Conservation (phyloP, 768 basidiomycete genomes). For the Coprinopsis marcescibilis region DNA sequence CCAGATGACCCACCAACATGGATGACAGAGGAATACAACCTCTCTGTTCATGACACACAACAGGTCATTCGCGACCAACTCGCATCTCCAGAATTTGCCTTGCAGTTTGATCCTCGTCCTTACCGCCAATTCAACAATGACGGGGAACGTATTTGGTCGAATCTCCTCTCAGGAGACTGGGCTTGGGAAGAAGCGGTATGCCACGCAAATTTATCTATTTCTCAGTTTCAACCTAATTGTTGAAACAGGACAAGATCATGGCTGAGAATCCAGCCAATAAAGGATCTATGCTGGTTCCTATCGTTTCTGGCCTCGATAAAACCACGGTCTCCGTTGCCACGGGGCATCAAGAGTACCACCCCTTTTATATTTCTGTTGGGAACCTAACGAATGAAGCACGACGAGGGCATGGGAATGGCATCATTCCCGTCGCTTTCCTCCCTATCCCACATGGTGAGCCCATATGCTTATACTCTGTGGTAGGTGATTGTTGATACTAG, state of each 20-base stretch:
- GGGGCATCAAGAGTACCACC: slow-evolving; percentile 31
- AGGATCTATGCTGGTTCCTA: slow-evolving; percentile 25
- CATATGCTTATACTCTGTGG: too few relatives aligned
- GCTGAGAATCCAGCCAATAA: slow-evolving; percentile 16
- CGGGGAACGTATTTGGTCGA: slow-evolving; percentile 19
- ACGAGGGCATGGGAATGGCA: slow-evolving; percentile 24
- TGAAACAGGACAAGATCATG: slow-evolving; percentile 20
- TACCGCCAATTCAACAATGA: slow-evolving; percentile 19
- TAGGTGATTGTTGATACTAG: too few relatives aligned
- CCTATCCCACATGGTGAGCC: too few relatives aligned
- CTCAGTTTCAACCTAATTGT: background rate
- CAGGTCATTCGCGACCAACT: too few relatives aligned
- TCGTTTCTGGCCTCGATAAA: slow-evolving; percentile 34
- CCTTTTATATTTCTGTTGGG: slow-evolving; percentile 28
- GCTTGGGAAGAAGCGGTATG: slow-evolving; percentile 35
- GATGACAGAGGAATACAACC: too few relatives aligned
- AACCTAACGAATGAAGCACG: slow-evolving; percentile 26
- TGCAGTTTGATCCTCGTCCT: slow-evolving; percentile 32
- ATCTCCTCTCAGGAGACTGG: slow-evolving; percentile 38
- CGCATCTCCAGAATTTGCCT: slow-evolving; percentile 17
- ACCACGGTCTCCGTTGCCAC: slow-evolving; percentile 32
- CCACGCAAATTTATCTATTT: slow-evolving; percentile 11
- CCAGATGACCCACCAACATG: slow-evolving; percentile 8
- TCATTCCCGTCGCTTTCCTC: slow-evolving; percentile 23
- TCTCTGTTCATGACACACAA: too few relatives aligned